Base-by-base conservation (phyloP, 1,284 basidiomycete genomes). In the Macrocystidia cucumis region DNA sequence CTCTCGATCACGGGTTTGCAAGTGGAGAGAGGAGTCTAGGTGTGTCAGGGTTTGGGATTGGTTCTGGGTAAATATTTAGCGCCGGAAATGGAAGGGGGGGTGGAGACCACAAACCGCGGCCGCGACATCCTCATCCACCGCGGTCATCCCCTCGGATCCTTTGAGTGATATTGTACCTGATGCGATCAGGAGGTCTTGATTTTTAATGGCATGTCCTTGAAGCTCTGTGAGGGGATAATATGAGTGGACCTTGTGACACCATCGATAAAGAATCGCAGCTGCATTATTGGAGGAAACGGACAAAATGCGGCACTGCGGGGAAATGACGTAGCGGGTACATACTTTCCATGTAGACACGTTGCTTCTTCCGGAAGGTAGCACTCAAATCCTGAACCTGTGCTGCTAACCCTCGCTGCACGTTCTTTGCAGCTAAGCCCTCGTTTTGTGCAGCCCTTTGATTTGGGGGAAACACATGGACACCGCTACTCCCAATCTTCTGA, bases 271-370 rank as follows among this genome's bases (percentile, higher is more conserved):
- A n/a, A n/a, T n/a, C n/a, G n/a, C n/a, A n/a, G n/a, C n/a, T n/a
- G n/a, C n/a, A n/a, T n/a, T n/a, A n/a, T n/a, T n/a, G n/a, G n/a
- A n/a, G n/a, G n/a, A n/a, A n/a, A n/a, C n/a, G n/a, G n/a, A n/a
- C n/a, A n/a, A n/a, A n/a, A n/a, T n/a, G n/a, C n/a, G n/a, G n/a
- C n/a, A 38, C 40, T 16, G 38, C 42, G 27, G 36, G 38, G 40
- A 29, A 43, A 40, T 35, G 40, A 37, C 36, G 34, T 34, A 37
- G 42, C 31, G 33, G 40, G 34, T 38, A 76, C 93, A 64, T 53
- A 95, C 93, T 91, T 61, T 95, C 87, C 79, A 99, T 86, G 60
- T 98, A 98, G 20, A 93, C 83, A 38, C 89, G 78, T 62, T 99
- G 96, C 65, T 96, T 97, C 69, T 95, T 97, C 41, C 96, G 74